Evolutionary conservation across 495 filamentous ascomycete species (phyloP), one percentile per base, ranked within the genome.

Genomic region (Penicillium tannophilum): DNA sequence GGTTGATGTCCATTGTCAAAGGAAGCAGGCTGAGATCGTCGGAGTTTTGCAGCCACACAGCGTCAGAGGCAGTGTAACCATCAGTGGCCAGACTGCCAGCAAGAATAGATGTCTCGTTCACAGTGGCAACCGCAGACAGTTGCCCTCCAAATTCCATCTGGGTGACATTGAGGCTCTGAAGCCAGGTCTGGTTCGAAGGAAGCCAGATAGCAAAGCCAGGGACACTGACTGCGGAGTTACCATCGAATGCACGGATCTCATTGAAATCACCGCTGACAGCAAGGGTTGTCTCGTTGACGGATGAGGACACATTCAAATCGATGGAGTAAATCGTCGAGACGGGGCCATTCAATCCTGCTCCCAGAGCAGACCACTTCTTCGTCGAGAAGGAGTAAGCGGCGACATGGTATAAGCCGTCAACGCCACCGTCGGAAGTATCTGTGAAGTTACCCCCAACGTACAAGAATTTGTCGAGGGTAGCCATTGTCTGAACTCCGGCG

Each of bases 171-270:
- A 98, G 76, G 62, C 92, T 93, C 70, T 91, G 85, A 23, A 98
- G 75, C 94, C 94, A 99, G 66, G 95, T 91, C 42, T 85, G 83
- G 49, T 80, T 82, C 6, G 92, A 94, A 20, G 92, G 91, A n/a
- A 98, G 88, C 94, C 94, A 99, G 24, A 97, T 77, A 30, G 90
- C 94, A 67, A 98, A 93, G 1, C 92, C 91, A 49, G 82, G 68
- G 2, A 86, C 88, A 12, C 81, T 63, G 11, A 86, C 72, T n/a
- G 84, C 81, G 11, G 79, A 63, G 60, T 85, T 88, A 52, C 75
- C 77, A 43, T 76, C 86, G 66, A 89, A 92, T 3, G 84, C 81
- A 19, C 87, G 74, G 26, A 97, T 81, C 58, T 84, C 75, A 23
- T 82, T 78, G 70, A 99, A 99, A 63, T 86, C 79, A 24, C 94